Conservation (phyloP, 75 land plant genomes). For the Cryptomeria japonica region DNA sequence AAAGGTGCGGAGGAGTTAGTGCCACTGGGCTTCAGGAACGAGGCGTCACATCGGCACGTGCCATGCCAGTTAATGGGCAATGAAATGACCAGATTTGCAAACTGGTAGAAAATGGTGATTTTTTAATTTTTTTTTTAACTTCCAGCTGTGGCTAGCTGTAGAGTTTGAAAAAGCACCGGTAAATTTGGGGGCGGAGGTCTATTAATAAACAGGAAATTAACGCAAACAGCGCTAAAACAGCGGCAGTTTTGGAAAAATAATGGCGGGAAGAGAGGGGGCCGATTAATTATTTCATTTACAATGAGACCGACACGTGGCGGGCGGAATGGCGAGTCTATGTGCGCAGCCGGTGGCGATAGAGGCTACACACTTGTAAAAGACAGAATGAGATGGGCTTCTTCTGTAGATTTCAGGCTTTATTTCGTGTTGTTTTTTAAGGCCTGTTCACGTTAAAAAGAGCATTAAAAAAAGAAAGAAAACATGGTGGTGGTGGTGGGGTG, state of each 20-base stretch:
- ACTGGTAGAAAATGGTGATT: not conserved
- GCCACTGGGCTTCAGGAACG: not conserved
- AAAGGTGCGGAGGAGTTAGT: not conserved
- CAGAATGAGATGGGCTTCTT: not conserved
- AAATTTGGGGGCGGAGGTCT: not conserved
- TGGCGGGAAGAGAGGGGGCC: conserved; percentile 1
- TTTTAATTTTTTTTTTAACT: not conserved
- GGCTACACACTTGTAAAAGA: not conserved
- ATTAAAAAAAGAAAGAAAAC: not conserved
- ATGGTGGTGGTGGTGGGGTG: not conserved
- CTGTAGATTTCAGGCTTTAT: conserved; percentile 7
- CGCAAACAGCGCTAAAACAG: not conserved
- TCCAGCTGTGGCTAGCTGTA: conserved; percentile 13
- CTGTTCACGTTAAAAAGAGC: not conserved
- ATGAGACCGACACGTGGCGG: not conserved
- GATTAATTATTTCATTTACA: not conserved
- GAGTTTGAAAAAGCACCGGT: conserved; percentile 5
- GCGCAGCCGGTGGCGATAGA: not conserved
- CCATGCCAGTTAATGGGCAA: not conserved
- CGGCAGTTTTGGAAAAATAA: not conserved
- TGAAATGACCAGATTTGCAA: not conserved
- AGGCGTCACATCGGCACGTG: conserved; percentile 14
- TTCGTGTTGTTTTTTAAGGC: not conserved
- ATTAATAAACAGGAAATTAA: not conserved
- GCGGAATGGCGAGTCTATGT: not conserved